Evolutionary conservation across 352 stramenopile species (phyloP), one percentile per base, ranked within the genome.

Genomic region (Globisporangium solare): DNA sequence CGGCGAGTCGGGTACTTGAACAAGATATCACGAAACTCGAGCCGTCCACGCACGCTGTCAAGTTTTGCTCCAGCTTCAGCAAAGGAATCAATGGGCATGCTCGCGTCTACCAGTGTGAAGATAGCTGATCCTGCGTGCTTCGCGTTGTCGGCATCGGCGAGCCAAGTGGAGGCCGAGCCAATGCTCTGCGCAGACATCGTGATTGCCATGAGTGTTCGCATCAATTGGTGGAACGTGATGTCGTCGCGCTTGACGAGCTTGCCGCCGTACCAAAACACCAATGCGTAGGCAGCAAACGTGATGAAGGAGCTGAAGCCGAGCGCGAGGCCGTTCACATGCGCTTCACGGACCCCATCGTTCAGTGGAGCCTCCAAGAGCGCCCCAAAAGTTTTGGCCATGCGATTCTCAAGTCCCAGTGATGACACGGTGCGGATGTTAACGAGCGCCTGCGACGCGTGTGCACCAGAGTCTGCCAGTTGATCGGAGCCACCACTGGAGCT

Each of bases 301-400:
- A 70, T 66, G 22, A 68, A 71, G 7, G 68, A 95, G 76, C 39
- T 95, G 51, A 61, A 97, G 46, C 61, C 96, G 67, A 79, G 54
- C 24, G 67, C 67, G n/a, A 76, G 35, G 3, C 67, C 70, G 27
- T 76, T 76, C 15, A 76, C 49, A 21, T 68, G 67, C 31, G 70
- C 66, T 39, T 76, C 54, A n/a, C 57, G 52, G 12, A 50, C 27
- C 31, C 65, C 66, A 7, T 47, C 27, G 13, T 47, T 54, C 43
- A 59, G 47, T 7, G 63, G 61, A 12, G 31, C 47, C 7, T 61
- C 51, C 40, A 74, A 31, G 0, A 71, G 45, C n/a, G 21, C 14
- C 0, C 51, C 48, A 20, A 64, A 64, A 48, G 54, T 52, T 39
- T 67, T 21, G 57, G 42, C 32, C 27, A 66, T 51, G 20, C 51